Evolutionary conservation across 2,329 filamentous ascomycete species (phyloP).

Genomic region (Purpureocillium lavendulum): DNA sequence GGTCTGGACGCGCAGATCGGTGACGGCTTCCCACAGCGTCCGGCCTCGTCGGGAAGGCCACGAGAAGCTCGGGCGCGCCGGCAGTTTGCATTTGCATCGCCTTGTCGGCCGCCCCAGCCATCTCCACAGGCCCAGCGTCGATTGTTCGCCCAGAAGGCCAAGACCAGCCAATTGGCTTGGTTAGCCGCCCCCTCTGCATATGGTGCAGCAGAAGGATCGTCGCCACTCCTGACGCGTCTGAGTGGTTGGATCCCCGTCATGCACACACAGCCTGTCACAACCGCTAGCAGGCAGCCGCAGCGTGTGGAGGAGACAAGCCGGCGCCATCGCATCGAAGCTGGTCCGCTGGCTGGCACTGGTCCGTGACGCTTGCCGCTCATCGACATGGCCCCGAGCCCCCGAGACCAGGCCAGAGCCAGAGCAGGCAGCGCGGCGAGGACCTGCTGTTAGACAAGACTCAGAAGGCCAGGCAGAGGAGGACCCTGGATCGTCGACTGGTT

Average conservation of each 20-base stretch:
- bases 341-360: background rate
- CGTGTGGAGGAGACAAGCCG: background rate
- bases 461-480: slow-evolving; percentile 6
- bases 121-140: background rate
- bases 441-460: slow-evolving; percentile 5
- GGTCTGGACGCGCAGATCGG: slow-evolving; percentile 13
- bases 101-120: background rate
- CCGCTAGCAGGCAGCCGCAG: slow-evolving; percentile 1
- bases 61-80: slow-evolving; percentile 9
- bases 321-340: background rate
- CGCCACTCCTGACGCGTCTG: slow-evolving; percentile 8
- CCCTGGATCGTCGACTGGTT: slow-evolving; percentile 3
- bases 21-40: slow-evolving; percentile 3
- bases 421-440: background rate
- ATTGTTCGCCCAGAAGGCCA: background rate
- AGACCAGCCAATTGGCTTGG: slow-evolving; percentile 10
- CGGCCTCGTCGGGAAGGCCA: slow-evolving; percentile 9
- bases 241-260: slow-evolving; percentile 9
- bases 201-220: slow-evolving; percentile 14
- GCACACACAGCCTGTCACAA: slow-evolving; percentile 2
- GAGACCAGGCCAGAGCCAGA: no score
- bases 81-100: slow-evolving; percentile 12
- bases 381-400: no score
- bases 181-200: slow-evolving; percentile 12
- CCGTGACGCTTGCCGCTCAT: background rate